Conservation (phyloP, 2,329 filamentous ascomycete genomes). For the Penicillium brasilianum region DNA sequence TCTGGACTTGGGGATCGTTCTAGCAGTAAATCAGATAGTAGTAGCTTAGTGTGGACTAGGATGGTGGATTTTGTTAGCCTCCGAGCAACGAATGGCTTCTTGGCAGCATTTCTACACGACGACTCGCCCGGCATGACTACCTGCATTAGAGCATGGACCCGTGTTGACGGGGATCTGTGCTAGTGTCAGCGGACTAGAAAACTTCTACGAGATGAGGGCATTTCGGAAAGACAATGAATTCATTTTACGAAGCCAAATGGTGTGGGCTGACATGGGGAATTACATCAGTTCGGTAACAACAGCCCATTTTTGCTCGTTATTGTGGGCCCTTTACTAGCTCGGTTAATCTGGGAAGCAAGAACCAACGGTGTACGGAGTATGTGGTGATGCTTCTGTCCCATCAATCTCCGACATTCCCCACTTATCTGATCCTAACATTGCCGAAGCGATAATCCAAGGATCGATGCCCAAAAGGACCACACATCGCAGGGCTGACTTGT, state of each 20-base stretch:
- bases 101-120: not conserved
- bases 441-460: not conserved
- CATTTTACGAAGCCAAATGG: not conserved
- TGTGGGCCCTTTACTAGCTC: not conserved
- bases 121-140: not conserved
- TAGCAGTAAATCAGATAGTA: not conserved
- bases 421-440: slow-evolving; percentile 4
- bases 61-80: not conserved
- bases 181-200: not conserved
- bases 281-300: not conserved
- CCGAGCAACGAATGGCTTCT: not conserved
- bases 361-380: not conserved
- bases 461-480: not conserved
- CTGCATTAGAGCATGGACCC: not conserved
- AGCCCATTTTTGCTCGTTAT: not conserved
- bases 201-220: not conserved
- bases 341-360: not conserved
- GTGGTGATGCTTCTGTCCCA: not conserved
- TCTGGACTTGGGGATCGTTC: not conserved
- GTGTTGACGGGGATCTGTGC: not conserved
- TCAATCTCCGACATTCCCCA: not conserved
- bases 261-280: not conserved
- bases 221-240: not conserved
- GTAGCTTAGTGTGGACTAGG: not conserved
- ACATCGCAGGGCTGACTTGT: not conserved